Conservation (phyloP, 208 protist genomes). For the Leishmania mexicana region DNA sequence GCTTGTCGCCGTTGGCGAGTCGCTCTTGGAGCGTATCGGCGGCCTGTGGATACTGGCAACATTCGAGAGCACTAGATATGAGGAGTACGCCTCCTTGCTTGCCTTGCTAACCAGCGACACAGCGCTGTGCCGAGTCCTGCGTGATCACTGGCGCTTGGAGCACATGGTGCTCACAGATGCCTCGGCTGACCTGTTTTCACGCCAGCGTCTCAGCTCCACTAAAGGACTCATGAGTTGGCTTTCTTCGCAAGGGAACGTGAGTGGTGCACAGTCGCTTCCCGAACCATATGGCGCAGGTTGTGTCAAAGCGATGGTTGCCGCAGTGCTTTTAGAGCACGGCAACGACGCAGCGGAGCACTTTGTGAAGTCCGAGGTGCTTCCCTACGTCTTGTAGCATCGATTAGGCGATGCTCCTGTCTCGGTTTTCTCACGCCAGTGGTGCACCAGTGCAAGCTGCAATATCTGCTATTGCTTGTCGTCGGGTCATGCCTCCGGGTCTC, state of each 20-base stretch:
- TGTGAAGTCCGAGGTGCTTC: slow-evolving; percentile 55
- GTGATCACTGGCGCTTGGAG: slow-evolving; percentile 76
- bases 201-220: slow-evolving; percentile 46
- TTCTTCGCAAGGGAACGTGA: slow-evolving; percentile 28
- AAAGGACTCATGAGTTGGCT: slow-evolving; percentile 68
- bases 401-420: neutral
- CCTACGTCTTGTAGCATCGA: slow-evolving; percentile 30
- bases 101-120: slow-evolving; percentile 59
- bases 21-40: slow-evolving; percentile 48
- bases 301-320: slow-evolving; percentile 74
- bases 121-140: slow-evolving; percentile 63
- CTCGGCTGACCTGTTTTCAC: slow-evolving; percentile 62
- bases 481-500: neutral
- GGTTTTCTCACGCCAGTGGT: neutral
- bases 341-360: slow-evolving; percentile 56
- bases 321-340: slow-evolving; percentile 74
- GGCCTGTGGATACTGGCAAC: slow-evolving; percentile 54
- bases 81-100: slow-evolving; percentile 61
- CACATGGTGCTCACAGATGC: slow-evolving; percentile 88
- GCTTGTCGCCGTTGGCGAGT: slow-evolving; percentile 60
- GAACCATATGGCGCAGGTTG: slow-evolving; percentile 72
- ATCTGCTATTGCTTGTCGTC: slow-evolving; percentile 4
- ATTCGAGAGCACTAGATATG: slow-evolving; percentile 59
- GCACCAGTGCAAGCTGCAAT: neutral
- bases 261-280: slow-evolving; percentile 48